Conservation (phyloP, 2,329 filamentous ascomycete genomes). For the Aspergillus floridensis region DNA sequence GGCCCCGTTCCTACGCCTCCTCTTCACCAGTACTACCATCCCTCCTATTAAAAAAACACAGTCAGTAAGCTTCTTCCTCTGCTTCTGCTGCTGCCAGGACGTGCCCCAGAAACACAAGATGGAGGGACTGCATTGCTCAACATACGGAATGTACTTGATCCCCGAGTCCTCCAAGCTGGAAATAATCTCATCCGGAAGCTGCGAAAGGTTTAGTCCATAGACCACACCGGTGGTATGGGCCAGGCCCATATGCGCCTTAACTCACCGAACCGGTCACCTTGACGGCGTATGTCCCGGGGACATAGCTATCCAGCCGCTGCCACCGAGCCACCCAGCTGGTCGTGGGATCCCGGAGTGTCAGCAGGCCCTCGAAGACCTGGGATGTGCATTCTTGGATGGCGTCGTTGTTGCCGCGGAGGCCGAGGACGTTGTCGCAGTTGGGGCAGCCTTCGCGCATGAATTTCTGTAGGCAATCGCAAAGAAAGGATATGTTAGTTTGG, state of each 20-base stretch:
- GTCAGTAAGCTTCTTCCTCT: conserved; percentile 9
- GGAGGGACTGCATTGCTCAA: conserved; percentile 4
- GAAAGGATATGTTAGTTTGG: conserved; percentile 1
- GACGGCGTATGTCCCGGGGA: conserved; percentile 85
- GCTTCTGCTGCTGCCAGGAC: background rate
- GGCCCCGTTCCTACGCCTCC: conserved; percentile 29
- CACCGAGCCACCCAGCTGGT: conserved; percentile 95
- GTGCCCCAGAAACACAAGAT: background rate
- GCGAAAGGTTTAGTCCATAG: background rate
- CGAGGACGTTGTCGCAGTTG: conserved; percentile 92
- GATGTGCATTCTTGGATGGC: conserved; percentile 90
- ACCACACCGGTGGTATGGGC: too few relatives aligned
- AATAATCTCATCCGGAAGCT: conserved; percentile 58
- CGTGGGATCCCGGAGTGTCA: conserved; percentile 77
- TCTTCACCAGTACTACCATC: conserved; percentile 49
- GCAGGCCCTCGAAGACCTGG: conserved; percentile 90
- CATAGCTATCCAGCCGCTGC: conserved; percentile 86
- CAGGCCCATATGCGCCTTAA: too few relatives aligned
- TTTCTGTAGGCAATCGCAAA: too few relatives aligned
- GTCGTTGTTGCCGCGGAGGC: conserved; percentile 74
- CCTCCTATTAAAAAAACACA: conserved; percentile 28
- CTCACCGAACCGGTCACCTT: conserved; percentile 81
- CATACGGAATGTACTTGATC: conserved; percentile 60
- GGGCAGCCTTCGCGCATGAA: conserved; percentile 88
- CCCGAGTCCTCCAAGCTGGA: conserved; percentile 57